These are phyloP conservation scores for Henckelia pumila DNA, from an alignment of 257 asterid species.

Conservation along the genomic window DNA sequence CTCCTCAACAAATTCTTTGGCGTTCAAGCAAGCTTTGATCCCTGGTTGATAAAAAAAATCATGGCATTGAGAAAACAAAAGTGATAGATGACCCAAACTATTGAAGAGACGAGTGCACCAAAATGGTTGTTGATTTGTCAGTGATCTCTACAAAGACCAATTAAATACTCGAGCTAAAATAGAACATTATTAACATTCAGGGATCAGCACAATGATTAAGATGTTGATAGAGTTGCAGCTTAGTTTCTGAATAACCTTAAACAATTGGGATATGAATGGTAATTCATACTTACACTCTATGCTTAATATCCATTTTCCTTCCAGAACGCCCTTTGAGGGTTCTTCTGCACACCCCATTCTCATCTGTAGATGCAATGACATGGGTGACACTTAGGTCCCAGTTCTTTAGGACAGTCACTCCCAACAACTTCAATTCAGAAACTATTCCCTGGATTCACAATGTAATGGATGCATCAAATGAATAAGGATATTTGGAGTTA, in stretches of 20 bases:
- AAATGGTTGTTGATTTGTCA: slow-evolving; percentile 3
- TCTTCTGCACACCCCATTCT: slow-evolving; percentile 81
- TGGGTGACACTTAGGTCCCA: slow-evolving; percentile 82
- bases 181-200: not conserved
- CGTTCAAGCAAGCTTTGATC: slow-evolving; percentile 71
- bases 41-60: slow-evolving; percentile 40
- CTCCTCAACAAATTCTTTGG: slow-evolving; percentile 61
- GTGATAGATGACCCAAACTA: not conserved
- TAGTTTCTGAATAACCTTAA: not conserved
- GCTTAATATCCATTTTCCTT: slow-evolving; percentile 89
- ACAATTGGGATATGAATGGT: not conserved
- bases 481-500: not conserved
- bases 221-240: not conserved
- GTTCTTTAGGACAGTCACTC: slow-evolving; percentile 56
- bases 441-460: slow-evolving; percentile 52
- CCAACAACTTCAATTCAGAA: slow-evolving; percentile 47
- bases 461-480: not conserved
- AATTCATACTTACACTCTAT: slow-evolving; percentile 55
- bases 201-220: not conserved
- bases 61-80: slow-evolving; percentile 3
- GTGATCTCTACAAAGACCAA: not conserved
- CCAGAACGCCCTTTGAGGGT: slow-evolving; percentile 89
- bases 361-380: slow-evolving; percentile 76
- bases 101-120: not conserved
- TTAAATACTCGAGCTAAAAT: not conserved